Evolutionary conservation across 1,284 basidiomycete species (phyloP).

Genomic region (Marasmius oreades): DNA sequence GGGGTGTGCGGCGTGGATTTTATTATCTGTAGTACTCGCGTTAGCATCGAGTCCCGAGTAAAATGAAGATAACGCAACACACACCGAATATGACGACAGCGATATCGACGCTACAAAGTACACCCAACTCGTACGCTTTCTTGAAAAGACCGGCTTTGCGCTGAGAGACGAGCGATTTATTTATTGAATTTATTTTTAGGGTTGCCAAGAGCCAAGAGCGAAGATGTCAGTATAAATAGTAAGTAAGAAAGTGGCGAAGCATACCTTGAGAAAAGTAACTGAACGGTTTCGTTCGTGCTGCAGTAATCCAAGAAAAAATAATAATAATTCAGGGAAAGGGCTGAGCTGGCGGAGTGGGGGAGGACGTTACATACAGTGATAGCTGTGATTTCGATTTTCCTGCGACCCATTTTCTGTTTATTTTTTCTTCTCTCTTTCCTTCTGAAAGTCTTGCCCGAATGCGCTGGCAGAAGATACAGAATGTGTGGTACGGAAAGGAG

Average conservation of each 20-base stretch:
- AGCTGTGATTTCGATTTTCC: background rate
- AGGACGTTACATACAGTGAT: background rate
- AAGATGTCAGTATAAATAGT: background rate
- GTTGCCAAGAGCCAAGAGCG: background rate
- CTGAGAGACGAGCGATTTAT: too few species aligned
- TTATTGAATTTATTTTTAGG: background rate
- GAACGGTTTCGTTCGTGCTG: background rate
- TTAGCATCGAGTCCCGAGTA: too few species aligned
- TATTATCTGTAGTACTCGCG: too few species aligned
- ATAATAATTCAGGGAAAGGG: too few species aligned
- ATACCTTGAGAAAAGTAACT: background rate
- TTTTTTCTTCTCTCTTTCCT: too few species aligned
- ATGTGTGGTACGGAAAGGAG: too few species aligned
- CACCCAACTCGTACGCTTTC: slow-evolving; percentile 28
- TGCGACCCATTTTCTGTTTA: background rate
- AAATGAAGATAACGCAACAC: background rate
- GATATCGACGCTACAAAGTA: slow-evolving; percentile 13
- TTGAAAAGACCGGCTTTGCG: slow-evolving; percentile 29
- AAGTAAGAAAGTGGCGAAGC: too few species aligned
- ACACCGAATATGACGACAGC: background rate
- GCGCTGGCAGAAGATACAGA: too few species aligned
- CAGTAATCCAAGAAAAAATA: background rate
- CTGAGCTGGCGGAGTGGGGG: background rate
- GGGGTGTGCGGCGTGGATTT: background rate
- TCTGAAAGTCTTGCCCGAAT: too few species aligned